Evolutionary conservation across 306 rosid species (phyloP).

Genomic region (Fagus crenata): DNA sequence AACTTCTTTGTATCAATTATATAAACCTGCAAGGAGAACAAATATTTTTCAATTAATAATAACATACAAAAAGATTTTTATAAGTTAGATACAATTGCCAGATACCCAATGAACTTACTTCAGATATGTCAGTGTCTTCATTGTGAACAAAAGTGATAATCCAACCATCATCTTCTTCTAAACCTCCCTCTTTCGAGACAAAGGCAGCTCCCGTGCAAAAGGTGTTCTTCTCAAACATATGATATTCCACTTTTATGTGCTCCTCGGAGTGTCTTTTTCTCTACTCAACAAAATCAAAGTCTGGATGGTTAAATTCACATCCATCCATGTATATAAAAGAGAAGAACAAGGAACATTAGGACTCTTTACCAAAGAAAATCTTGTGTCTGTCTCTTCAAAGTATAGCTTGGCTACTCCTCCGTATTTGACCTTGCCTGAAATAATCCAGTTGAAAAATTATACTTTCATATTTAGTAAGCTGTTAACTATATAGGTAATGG

Average conservation of each 20-base stretch:
- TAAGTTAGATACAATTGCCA: not conserved
- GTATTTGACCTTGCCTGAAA: constrained; percentile 45
- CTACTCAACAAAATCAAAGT: constrained; percentile 25
- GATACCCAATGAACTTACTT: constrained; percentile 23
- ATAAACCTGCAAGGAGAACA: constrained; percentile 41
- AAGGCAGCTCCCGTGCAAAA: constrained; percentile 68
- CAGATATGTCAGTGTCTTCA: constrained; percentile 52
- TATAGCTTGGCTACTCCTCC: constrained; percentile 62
- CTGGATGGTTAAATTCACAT: not conserved
- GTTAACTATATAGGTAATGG: not conserved
- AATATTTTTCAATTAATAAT: not conserved
- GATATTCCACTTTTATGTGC: constrained; percentile 49
- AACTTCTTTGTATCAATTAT: constrained; percentile 55
- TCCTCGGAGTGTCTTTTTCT: constrained; percentile 28
- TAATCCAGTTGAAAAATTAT: not conserved
- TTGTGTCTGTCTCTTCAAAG: constrained; percentile 47
- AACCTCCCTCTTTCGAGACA: constrained; percentile 44
- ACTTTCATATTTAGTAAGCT: not conserved
- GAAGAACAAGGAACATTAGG: not conserved
- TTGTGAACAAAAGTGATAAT: constrained; percentile 70
- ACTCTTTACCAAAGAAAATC: constrained; percentile 32
- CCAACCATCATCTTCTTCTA: constrained; percentile 84
- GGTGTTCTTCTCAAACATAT: constrained; percentile 55
- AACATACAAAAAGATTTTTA: not conserved
- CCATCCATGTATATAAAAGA: not conserved